Evolutionary conservation across 2,329 filamentous ascomycete genomes (phyloP).

Genomic region (Neurospora sp.): DNA sequence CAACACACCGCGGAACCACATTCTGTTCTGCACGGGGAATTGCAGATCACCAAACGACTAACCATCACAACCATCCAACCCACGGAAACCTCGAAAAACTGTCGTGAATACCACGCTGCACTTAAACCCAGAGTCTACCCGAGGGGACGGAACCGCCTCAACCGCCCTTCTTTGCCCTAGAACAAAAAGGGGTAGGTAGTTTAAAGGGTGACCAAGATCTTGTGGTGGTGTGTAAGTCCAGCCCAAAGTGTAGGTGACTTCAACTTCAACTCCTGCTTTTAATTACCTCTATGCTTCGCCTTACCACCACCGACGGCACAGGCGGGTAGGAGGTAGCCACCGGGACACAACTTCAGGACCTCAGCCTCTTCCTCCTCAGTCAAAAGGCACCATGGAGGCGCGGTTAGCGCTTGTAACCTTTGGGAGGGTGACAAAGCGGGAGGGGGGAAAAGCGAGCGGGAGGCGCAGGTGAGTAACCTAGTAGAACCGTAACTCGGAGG

Average conservation of each 20-base stretch:
- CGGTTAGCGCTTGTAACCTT: background rate
- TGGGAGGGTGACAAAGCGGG: background rate
- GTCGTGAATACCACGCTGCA: background rate
- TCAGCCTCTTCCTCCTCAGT: background rate
- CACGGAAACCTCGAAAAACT: background rate
- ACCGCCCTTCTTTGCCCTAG: background rate
- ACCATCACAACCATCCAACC: background rate
- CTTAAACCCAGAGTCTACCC: background rate
- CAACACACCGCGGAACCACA: background rate
- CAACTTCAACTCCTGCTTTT: background rate
- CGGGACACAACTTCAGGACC: background rate
- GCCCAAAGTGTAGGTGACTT: background rate
- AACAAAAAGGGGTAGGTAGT: background rate
- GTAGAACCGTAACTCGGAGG: too few species aligned
- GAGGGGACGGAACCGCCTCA: background rate
- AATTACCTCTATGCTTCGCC: background rate
- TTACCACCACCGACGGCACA: background rate
- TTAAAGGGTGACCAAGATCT: background rate
- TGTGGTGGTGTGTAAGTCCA: background rate
- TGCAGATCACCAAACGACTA: background rate
- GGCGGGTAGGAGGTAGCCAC: background rate
- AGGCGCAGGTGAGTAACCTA: background rate
- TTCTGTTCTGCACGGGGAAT: background rate
- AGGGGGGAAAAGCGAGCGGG: background rate
- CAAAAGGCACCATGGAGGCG: too few species aligned